Conservation (phyloP, 139 green algal genomes). For the Pleodorina starrii region DNA sequence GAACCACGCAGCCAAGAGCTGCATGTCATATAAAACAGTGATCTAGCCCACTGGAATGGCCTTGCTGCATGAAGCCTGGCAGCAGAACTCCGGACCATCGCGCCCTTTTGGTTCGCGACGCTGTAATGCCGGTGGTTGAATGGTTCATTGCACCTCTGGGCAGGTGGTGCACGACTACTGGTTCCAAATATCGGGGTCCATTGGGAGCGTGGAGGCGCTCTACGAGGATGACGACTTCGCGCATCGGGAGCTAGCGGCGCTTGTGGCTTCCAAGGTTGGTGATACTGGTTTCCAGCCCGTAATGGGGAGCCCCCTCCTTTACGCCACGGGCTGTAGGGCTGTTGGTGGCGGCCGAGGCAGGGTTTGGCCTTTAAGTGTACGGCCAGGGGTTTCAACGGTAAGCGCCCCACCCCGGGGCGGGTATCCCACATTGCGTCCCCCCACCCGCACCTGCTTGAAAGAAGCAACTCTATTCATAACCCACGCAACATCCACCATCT, state of each 20-base stretch:
- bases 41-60: neutral
- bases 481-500: no score
- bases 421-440: no score
- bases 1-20: neutral
- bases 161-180: slow-evolving; percentile 85
- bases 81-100: neutral
- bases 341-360: no score
- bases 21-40: neutral
- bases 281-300: no score
- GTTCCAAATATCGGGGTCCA: slow-evolving; percentile 93
- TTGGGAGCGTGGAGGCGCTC: slow-evolving; percentile 91
- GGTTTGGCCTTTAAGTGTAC: no score
- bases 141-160: slow-evolving; percentile 50
- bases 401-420: no score
- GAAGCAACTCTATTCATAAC: no score
- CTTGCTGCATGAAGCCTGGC: neutral
- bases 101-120: neutral
- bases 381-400: no score
- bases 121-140: neutral
- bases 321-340: no score
- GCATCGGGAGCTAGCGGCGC: slow-evolving; percentile 92
- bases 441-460: no score
- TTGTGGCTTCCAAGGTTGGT: slow-evolving; percentile 97
- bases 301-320: no score
- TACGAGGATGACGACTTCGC: slow-evolving; percentile 97